Conservation (phyloP, 139 green algal species). For the Picochlorum sp. region DNA sequence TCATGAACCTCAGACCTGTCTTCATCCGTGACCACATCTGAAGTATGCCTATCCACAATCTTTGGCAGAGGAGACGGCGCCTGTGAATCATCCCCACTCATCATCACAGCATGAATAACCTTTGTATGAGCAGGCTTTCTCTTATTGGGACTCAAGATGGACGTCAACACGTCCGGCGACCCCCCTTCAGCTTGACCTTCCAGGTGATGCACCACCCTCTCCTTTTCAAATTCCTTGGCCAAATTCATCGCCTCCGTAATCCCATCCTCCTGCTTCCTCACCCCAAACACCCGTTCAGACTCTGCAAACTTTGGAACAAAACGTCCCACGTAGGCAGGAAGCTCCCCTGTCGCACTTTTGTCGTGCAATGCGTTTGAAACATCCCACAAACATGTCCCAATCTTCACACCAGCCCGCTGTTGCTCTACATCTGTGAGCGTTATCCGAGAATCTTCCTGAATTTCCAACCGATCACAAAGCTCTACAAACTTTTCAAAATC, state of each 20-base stretch:
- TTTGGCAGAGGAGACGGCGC: not conserved
- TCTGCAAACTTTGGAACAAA: not conserved
- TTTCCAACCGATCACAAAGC: not conserved
- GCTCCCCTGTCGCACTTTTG: not conserved
- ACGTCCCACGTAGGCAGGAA: not conserved
- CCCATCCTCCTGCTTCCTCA: not conserved
- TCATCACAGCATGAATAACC: constrained; percentile 12
- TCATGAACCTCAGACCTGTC: too few species aligned
- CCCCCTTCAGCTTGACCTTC: not conserved
- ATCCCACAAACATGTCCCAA: constrained; percentile 4
- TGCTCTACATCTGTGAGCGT: constrained; percentile 3
- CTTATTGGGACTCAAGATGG: constrained; percentile 12
- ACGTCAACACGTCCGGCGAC: not conserved
- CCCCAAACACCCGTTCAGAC: not conserved
- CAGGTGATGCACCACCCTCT: not conserved
- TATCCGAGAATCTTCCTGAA: not conserved
- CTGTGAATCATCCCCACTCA: not conserved
- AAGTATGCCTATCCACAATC: not conserved
- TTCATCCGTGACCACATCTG: not conserved
- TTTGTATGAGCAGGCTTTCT: constrained; percentile 6
- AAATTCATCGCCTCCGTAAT: not conserved
- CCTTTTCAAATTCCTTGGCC: not conserved
- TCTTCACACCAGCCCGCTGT: not conserved
- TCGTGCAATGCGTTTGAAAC: not conserved
- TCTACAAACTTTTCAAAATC: constrained; percentile 1